phyloP scores from a whole-genome alignment of 495 filamentous ascomycete genomes.

The Podospora comata region DNA sequence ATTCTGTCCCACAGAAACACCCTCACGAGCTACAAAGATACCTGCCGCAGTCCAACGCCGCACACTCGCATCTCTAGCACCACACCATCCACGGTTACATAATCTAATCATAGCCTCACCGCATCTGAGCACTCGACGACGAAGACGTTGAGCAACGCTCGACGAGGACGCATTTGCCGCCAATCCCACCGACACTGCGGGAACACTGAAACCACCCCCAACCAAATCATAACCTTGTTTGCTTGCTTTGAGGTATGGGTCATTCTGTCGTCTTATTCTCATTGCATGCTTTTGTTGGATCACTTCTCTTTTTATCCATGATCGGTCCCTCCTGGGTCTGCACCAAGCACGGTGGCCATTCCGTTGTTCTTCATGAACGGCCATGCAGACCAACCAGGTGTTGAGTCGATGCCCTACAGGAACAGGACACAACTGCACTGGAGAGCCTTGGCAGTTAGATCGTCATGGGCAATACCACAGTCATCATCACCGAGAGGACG shows the following conservation, averaged over 20 bases:
- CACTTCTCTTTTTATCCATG: neutral
- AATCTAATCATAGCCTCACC: neutral
- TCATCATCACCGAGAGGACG: neutral
- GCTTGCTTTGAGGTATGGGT: neutral
- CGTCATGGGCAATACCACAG: neutral
- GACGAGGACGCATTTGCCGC: neutral
- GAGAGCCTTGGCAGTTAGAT: neutral
- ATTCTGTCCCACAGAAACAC: neutral
- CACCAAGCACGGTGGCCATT: neutral
- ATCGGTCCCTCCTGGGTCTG: neutral
- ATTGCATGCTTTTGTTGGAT: neutral
- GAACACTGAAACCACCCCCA: neutral
- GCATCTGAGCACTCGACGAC: neutral
- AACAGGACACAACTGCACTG: neutral
- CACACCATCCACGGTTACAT: conserved; percentile 3
- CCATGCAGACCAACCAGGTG: neutral
- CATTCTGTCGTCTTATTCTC: neutral
- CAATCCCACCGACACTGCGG: neutral
- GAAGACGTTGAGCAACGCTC: neutral
- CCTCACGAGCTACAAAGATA: neutral
- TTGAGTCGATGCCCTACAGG: neutral
- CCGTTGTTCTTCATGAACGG: neutral
- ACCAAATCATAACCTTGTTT: neutral
- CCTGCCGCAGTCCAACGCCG: neutral
- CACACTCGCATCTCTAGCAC: conserved; percentile 6